Evolutionary conservation across 2,329 filamentous ascomycete genomes (phyloP).

Genomic region (Penicillium sp.): DNA sequence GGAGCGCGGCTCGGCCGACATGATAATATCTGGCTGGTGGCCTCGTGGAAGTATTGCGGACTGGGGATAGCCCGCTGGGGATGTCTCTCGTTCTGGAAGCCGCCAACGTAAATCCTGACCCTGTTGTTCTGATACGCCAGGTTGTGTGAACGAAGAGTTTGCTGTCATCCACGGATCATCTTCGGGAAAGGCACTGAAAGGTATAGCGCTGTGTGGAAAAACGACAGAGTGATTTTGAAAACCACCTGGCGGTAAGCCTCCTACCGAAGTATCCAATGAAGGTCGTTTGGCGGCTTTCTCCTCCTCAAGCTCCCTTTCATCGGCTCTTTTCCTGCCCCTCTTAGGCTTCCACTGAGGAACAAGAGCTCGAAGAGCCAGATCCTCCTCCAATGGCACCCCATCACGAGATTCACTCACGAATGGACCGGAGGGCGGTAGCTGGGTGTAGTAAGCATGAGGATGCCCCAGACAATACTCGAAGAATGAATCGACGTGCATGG

Average conservation of each 20-base stretch:
- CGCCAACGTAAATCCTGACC: constrained; percentile 46
- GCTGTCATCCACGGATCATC: constrained; percentile 44
- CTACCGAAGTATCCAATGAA: constrained; percentile 58
- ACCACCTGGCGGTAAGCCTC: constrained; percentile 45
- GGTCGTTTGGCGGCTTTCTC: constrained; percentile 59
- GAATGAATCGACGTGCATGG: constrained; percentile 92
- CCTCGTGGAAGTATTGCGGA: constrained; percentile 70
- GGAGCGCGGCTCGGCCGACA: constrained; percentile 63
- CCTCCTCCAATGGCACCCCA: constrained; percentile 81
- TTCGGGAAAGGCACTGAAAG: constrained; percentile 58
- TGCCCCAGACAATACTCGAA: constrained; percentile 86
- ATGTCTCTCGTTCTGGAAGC: constrained; percentile 58
- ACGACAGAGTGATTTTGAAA: constrained; percentile 47
- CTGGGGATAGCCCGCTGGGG: constrained; percentile 71
- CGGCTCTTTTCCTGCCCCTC: constrained; percentile 61
- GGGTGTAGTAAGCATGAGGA: constrained; percentile 74
- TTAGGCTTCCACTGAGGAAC: constrained; percentile 72
- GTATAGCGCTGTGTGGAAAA: constrained; percentile 54
- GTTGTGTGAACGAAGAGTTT: constrained; percentile 43
- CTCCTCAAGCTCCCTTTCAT: constrained; percentile 62
- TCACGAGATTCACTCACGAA: constrained; percentile 70
- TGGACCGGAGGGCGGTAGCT: constrained; percentile 67
- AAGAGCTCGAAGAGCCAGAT: constrained; percentile 80
- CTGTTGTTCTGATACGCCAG: constrained; percentile 25
- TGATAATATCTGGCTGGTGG: constrained; percentile 32